Percentiles rank a stretch among this genome's conserved stretches.
Evolutionary conservation across 345 rosid species (phyloP).

Genomic region (Salix exigua): DNA sequence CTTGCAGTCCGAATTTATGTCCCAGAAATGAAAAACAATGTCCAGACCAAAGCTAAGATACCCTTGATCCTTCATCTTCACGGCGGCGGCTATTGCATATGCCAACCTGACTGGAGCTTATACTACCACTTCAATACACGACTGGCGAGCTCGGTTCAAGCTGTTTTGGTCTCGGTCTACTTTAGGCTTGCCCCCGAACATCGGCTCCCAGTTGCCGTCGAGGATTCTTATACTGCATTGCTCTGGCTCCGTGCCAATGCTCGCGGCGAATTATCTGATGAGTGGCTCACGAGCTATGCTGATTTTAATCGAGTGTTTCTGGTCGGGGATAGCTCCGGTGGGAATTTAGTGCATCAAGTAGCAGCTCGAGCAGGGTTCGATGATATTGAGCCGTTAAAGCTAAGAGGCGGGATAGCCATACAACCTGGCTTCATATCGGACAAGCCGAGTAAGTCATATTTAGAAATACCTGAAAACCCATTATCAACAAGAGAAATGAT

Average conservation of each 20-base stretch:
- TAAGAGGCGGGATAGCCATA: slow-evolving; percentile 49
- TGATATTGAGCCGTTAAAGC: slow-evolving; percentile 23
- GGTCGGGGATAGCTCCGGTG: slow-evolving; percentile 80
- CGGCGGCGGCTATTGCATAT: slow-evolving; percentile 69
- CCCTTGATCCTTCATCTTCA: slow-evolving; percentile 48
- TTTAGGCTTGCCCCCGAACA: slow-evolving; percentile 64
- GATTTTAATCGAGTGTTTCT: slow-evolving; percentile 45
- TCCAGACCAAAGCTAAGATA: neutral
- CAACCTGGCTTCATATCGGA: slow-evolving; percentile 44
- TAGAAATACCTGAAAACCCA: slow-evolving; percentile 4
- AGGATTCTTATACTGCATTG: slow-evolving; percentile 45
- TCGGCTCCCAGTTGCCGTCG: slow-evolving; percentile 62
- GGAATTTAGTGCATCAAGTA: slow-evolving; percentile 55
- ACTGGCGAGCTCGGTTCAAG: slow-evolving; percentile 37
- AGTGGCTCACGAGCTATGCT: slow-evolving; percentile 39
- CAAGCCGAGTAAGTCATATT: neutral
- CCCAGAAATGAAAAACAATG: neutral
- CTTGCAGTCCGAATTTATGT: slow-evolving; percentile 13
- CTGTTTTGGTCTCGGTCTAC: slow-evolving; percentile 50
- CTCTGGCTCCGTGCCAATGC: slow-evolving; percentile 40
- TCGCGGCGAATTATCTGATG: slow-evolving; percentile 23
- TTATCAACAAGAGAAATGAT: slow-evolving; percentile 8
- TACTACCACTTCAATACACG: slow-evolving; percentile 3
- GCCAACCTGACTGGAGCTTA: slow-evolving; percentile 25
- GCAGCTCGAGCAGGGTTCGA: slow-evolving; percentile 26